These are phyloP conservation scores for Candida arabinofermentans DNA, from an alignment of 805 yeast species.

Conservation along the genomic window DNA sequence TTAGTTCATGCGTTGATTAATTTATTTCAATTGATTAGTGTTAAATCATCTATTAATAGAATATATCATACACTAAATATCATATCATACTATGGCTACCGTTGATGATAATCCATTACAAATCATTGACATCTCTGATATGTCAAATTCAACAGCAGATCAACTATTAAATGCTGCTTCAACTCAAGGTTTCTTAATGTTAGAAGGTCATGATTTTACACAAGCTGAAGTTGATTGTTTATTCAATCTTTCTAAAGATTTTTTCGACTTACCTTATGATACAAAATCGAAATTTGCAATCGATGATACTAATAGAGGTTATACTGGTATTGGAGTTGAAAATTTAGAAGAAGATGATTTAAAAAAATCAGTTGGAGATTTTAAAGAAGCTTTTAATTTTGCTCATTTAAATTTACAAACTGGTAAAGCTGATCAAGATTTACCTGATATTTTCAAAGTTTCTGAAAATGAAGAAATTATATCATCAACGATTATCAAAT, in stretches of 20 bases:
- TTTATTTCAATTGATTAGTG: no score
- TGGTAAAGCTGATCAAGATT: constrained; percentile 39
- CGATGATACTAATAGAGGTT: constrained; percentile 45
- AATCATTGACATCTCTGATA: constrained; percentile 52
- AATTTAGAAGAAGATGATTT: constrained; percentile 35
- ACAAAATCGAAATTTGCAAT: constrained; percentile 51
- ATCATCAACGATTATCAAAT: constrained; percentile 36
- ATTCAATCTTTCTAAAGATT: constrained; percentile 23
- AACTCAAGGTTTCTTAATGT: constrained; percentile 47
- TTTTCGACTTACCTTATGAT: constrained; percentile 38
- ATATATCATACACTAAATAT: no score
- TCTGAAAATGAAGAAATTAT: constrained; percentile 40
- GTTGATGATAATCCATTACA: constrained; percentile 46
- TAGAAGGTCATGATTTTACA: constrained; percentile 47
- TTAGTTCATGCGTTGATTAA: no score
- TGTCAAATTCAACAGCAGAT: constrained; percentile 41
- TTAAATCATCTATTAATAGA: no score
- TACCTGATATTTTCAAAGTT: constrained; percentile 51
- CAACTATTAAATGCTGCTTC: constrained; percentile 49
- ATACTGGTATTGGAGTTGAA: constrained; percentile 39
- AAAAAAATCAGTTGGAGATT: constrained; percentile 40
- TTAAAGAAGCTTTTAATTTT: constrained; percentile 60
- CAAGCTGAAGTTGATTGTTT: constrained; percentile 38
- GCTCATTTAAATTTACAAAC: constrained; percentile 47
- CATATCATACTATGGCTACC: constrained; percentile 2